A percentile compares a stretch with the other conserved stretches of the same genome.
Evolutionary conservation across 306 rosid genomes (phyloP).

Genomic region (Lotus japonicus): DNA sequence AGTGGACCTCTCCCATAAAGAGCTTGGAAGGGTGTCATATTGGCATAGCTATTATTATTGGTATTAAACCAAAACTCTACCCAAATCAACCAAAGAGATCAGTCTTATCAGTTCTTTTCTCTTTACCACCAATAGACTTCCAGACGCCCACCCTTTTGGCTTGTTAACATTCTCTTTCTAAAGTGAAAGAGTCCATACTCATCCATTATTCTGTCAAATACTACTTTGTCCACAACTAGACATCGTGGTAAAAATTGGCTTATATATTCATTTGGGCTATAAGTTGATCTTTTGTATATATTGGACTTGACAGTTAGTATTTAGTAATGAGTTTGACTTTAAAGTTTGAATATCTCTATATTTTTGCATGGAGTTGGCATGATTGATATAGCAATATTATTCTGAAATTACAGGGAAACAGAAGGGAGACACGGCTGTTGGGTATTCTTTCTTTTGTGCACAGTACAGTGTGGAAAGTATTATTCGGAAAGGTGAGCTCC

Average conservation of each 20-base stretch:
- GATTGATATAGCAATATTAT: constrained; percentile 6
- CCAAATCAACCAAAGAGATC: no score
- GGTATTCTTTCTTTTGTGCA: constrained; percentile 94
- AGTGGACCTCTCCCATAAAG: no score
- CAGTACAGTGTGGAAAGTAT: constrained; percentile 97
- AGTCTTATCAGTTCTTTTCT: no score
- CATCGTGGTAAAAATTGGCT: neutral
- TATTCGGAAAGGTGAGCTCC: constrained; percentile 82
- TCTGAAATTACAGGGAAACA: constrained; percentile 69
- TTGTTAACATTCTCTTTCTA: neutral
- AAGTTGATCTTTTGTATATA: neutral
- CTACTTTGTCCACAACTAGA: neutral
- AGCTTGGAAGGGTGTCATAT: no score
- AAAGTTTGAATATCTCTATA: neutral
- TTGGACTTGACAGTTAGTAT: neutral
- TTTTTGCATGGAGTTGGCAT: neutral
- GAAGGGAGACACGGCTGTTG: constrained; percentile 87
- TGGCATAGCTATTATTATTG: no score
- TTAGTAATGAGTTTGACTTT: constrained; percentile 13
- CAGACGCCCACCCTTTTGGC: neutral
- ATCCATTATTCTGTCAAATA: neutral
- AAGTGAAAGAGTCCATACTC: neutral
- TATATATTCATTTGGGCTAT: neutral
- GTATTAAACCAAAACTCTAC: no score
- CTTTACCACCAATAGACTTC: neutral